Base-by-base conservation (phyloP, 2,329 filamentous ascomycete species). In the Trichoderma sp. region DNA sequence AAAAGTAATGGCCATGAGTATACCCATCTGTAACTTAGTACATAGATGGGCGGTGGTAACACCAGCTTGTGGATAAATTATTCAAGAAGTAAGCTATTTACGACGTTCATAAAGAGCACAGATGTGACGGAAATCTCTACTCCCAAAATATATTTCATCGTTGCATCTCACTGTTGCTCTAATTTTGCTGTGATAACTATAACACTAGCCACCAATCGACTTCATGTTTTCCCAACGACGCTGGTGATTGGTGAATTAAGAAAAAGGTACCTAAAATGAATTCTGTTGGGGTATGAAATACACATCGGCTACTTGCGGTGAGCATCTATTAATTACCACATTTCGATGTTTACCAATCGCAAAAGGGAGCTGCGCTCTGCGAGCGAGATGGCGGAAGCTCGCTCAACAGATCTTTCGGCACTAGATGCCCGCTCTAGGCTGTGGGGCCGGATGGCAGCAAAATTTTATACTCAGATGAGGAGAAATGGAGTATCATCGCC, bases 101-200 rank as follows among this genome's bases (percentile, higher is more conserved):
- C n/a, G 2, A 51, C 5, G 9, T 21, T 21, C n/a, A 24, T 1
- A 3, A 11, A 0, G 0, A 51, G 43, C n/a, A 21, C 0, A n/a
- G 14, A 39, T 51, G 1, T 21, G n/a, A 51, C n/a, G 8, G 3
- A 12, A 51, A n/a, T 1, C 11, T 51, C 9, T 21, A 51, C 9
- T 6, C 9, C 43, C n/a, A 21, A 12, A 0, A 1, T 2, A 51
- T 21, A 51, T 21, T 14, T 12, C 1, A 0, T 12, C 2, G n/a
- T 5, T 21, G 1, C 2, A 47, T 5, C 7, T 21, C 39, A 51
- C n/a, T 12, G n/a, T 21, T 11, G 39, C 39, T 8, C 1, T 47
- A n/a, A 4, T 43, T 18, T n/a, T 4, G 6, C 39, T 8, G 39
- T 7, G 18, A n/a, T 18, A 15, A 1, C 3, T 8, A 4, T 9